Conservation (phyloP, 192 early-diverging fungal genomes). For the Hyaloraphidium curvatum region DNA sequence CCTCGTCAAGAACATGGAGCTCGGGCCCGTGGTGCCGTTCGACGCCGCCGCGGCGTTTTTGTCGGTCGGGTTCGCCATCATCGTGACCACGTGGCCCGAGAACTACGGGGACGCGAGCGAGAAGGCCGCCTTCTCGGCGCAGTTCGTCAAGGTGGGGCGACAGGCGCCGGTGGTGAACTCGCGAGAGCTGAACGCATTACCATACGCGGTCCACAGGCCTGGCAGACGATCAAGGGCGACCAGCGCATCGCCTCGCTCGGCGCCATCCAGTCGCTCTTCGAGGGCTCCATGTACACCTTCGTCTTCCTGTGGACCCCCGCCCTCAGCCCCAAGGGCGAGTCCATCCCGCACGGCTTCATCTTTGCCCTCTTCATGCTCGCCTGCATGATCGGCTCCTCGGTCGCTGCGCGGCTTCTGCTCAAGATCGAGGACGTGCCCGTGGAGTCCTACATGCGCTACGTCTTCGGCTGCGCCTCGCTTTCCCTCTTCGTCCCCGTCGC, state of each 20-base stretch:
- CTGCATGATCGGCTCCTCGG: constrained; percentile 29
- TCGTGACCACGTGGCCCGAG: constrained; percentile 40
- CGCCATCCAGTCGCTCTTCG: constrained; percentile 37
- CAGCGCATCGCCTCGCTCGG: too few species aligned
- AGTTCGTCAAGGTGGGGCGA: neutral
- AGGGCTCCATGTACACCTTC: constrained; percentile 43
- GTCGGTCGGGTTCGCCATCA: constrained; percentile 21
- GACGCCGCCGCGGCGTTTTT: constrained; percentile 30
- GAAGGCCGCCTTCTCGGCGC: neutral
- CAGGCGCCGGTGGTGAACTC: neutral
- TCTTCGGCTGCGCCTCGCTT: too few species aligned
- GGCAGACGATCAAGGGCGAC: too few species aligned
- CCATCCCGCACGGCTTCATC: constrained; percentile 25
- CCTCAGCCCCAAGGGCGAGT: constrained; percentile 11
- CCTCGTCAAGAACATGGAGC: constrained; percentile 21
- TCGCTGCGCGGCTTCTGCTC: too few species aligned
- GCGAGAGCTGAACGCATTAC: neutral
- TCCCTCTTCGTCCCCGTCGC: constrained; percentile 15
- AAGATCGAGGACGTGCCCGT: neutral
- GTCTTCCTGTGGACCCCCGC: constrained; percentile 37
- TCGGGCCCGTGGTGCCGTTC: constrained; percentile 40
- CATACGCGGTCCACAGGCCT: too few species aligned
- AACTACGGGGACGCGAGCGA: constrained; percentile 40
- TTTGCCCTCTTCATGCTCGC: constrained; percentile 33
- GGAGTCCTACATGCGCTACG: too few species aligned